A percentile compares a stretch with the other conserved stretches of the same genome.
Evolutionary conservation across 1,139 yeast species (phyloP).

Genomic region (Yamadazyma atmosphaerica): DNA sequence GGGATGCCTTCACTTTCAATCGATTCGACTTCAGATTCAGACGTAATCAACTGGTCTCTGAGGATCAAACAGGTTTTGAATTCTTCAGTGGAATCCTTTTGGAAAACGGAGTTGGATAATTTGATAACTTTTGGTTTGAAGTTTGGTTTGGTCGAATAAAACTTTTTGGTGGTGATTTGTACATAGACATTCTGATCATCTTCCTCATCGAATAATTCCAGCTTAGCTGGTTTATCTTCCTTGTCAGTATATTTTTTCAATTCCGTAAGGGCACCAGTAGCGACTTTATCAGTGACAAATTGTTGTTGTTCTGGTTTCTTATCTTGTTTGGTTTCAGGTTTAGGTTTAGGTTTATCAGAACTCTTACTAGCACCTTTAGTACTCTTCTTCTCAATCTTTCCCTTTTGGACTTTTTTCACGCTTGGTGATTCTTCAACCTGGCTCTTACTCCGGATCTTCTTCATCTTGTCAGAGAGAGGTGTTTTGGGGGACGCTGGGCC

Average conservation of each 20-base stretch:
- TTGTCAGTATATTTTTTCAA: conserved; percentile 43
- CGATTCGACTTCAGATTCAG: conserved; percentile 57
- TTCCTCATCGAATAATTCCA: conserved; percentile 46
- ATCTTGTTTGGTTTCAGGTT: conserved; percentile 5
- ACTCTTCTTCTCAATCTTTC: conserved; percentile 14
- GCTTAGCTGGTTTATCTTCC: conserved; percentile 27
- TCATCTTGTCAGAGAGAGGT: conserved; percentile 19
- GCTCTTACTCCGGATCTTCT: conserved; percentile 18
- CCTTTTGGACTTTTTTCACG: conserved; percentile 16
- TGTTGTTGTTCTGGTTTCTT: conserved; percentile 3
- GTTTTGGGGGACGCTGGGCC: conserved; percentile 24
- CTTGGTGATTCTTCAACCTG: conserved; percentile 22
- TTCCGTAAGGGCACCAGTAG: conserved; percentile 52
- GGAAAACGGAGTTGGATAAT: conserved; percentile 51
- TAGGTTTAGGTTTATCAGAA: conserved; percentile 1
- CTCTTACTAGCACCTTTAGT: conserved; percentile 6
- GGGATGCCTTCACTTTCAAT: conserved; percentile 58
- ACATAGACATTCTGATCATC: conserved; percentile 54
- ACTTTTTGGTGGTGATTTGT: conserved; percentile 65
- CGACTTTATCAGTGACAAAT: conserved; percentile 21
- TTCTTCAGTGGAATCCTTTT: conserved; percentile 32
- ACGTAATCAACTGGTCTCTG: conserved; percentile 63
- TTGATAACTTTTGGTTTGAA: conserved; percentile 72
- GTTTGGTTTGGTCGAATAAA: conserved; percentile 58
- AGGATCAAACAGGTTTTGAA: conserved; percentile 70